phyloP scores from a whole-genome alignment of 805 yeast species.

The Candida palmyrensis region DNA sequence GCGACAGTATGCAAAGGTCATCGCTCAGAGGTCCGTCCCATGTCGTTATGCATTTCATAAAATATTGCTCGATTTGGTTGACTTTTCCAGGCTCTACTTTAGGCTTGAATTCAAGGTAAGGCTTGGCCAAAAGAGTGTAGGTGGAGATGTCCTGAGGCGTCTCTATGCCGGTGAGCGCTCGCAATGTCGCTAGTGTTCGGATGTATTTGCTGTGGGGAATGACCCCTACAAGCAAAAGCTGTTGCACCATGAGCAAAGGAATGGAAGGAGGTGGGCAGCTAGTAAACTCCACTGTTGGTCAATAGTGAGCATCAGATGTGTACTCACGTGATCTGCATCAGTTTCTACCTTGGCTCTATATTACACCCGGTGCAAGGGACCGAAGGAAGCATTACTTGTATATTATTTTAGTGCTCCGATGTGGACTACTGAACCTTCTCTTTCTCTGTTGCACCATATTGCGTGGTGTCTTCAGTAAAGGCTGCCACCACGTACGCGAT shows the following conservation, averaged over 20 bases:
- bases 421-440: conserved; percentile 33
- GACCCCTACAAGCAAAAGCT: conserved; percentile 42
- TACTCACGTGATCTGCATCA: no score
- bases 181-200: conserved; percentile 43
- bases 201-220: conserved; percentile 37
- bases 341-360: no score
- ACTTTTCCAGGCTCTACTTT: conserved; percentile 52
- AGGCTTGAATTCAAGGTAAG: conserved; percentile 48
- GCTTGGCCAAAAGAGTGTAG: conserved; percentile 46
- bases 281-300: no score
- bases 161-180: conserved; percentile 47
- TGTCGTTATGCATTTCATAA: conserved; percentile 43
- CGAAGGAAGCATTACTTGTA: no score
- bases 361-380: no score
- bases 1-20: conserved; percentile 19
- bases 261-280: no score
- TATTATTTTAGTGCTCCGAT: no score
- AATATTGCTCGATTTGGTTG: conserved; percentile 52
- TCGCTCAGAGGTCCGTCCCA: conserved; percentile 34
- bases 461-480: conserved; percentile 55
- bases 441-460: conserved; percentile 23
- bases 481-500: conserved; percentile 72
- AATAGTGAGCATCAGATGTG: no score
- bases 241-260: conserved; percentile 56
- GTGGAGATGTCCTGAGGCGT: conserved; percentile 41